Base-by-base conservation (phyloP, 768 basidiomycete genomes). In the Agrocybe pediades region DNA sequence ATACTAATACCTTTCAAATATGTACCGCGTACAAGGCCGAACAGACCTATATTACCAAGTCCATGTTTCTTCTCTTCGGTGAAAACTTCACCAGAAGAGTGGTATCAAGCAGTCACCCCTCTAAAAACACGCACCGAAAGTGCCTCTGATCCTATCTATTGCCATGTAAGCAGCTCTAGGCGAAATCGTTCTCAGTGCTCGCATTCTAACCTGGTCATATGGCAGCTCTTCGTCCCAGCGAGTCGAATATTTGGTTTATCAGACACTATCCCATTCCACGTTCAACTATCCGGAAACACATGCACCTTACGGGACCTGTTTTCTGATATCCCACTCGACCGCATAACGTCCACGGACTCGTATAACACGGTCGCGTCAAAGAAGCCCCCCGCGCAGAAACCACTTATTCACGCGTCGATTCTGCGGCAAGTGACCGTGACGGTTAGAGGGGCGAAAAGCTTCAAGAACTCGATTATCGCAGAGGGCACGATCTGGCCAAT, bases 41-140 rank as follows among this genome's bases (percentile, higher is more conserved):
- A 74, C 49, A 73, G 78, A 11, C 82, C 86, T 2, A 80, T 86
- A 33, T 62, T 82, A 11, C 65, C 74, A 1, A 69, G 69, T 11
- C 69, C 76, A 0, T 68, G 75, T 21, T 84, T 88, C 62, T 74
- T 85, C 55, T 78, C 80, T 0, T 78, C 80, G 2, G 65, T 89
- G 51, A 88, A 88, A 64, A 70, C 75, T 0, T 71, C 77, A 3
- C 86, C 87, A 7, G 87, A 87, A 62, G 87, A 88, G 62, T 89
- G 85, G 84, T 73, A 68, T 62, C 86, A 79, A 64, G 75, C 62
- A 6, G 67, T 71, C 11, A 74, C 76, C 24, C 64, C 65, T n/a
- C 63, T 87, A 60, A 66, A 73, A 41, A 71, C 73, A 24, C 70
- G 74, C 16, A 56, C 63, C 17, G 59, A 61, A 6, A 70, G 74